phyloP scores from a whole-genome alignment of 1,139 yeast genomes.

The Lodderomyces elongisporus region DNA sequence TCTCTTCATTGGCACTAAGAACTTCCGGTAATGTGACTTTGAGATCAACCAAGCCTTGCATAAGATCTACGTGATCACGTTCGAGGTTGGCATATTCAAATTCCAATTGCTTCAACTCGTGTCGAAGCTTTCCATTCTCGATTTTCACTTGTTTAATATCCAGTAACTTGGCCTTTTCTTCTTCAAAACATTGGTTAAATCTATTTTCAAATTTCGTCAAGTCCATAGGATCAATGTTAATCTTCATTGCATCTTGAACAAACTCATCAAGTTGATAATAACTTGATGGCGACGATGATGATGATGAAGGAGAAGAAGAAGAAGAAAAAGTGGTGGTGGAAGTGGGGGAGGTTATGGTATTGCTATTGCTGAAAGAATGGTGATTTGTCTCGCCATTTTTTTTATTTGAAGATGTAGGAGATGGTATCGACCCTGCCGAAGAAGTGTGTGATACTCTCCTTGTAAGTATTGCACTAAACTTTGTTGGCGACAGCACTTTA shows the following conservation, averaged over 20 bases:
- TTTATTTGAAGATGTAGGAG: background rate
- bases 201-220: slow-evolving; percentile 68
- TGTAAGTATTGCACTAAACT: slow-evolving; percentile 1
- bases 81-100: slow-evolving; percentile 63
- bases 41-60: slow-evolving; percentile 39
- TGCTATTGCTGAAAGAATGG: no score
- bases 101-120: slow-evolving; percentile 72
- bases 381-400: no score
- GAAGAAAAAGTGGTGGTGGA: background rate
- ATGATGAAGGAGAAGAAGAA: no score
- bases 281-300: background rate
- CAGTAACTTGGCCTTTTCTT: slow-evolving; percentile 62
- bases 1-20: slow-evolving; percentile 68
- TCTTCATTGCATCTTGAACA: slow-evolving; percentile 72
- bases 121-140: slow-evolving; percentile 67
- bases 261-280: slow-evolving; percentile 65
- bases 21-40: slow-evolving; percentile 46
- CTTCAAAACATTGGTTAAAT: slow-evolving; percentile 63
- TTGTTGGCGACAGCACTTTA: slow-evolving; percentile 1
- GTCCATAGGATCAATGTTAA: slow-evolving; percentile 67
- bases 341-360: background rate
- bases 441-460: slow-evolving; percentile 1
- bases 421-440: background rate
- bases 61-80: slow-evolving; percentile 59
- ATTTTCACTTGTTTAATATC: slow-evolving; percentile 64